Evolutionary conservation across 352 stramenopile genomes (phyloP), one percentile per base, ranked within the genome.

Genomic region (Pythium folliculosum): DNA sequence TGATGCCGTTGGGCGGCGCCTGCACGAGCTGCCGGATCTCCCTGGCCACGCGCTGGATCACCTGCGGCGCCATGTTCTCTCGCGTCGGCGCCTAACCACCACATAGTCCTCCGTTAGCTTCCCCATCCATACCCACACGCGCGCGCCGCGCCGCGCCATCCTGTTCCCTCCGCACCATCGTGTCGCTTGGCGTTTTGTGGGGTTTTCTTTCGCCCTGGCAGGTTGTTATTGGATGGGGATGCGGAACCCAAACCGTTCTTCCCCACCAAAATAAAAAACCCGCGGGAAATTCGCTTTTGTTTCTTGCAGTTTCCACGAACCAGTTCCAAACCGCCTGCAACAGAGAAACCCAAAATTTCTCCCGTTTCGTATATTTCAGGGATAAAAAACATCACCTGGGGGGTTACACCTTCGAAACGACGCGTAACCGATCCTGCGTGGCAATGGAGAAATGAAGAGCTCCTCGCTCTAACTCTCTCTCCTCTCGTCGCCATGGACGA

Each of bases 1-100:
- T 72, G 52, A 99, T 97, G 45, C 96, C 96, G 64, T 98, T 94
- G 30, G 96, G 83, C 64, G 95, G 94, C 51, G 77, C 76, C 51
- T 89, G 81, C 40, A 96, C 90, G 13, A 99, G 84, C 70, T 96
- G 84, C 1, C 90, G 81, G 13, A 99, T 83, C 82, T 99, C 96
- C 40, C 86, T 78, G 23, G 93, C 89, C 12, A 99, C 88, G 49
- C 95, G 79, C 48, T 97, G 85, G 62, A 98, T 81, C 40, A 98
- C 95, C 77, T 97, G 88, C 35, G 94, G 94, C 37, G 95, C 83
- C 62, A 90, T 37, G 58, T 88, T 91, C 54, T 90, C 78, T 8
- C 78, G 70, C 49, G 81, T 72, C 19, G 68, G 51, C 3, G 67
- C 60, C 67, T 73, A 37, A 23, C 27, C 27, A 52, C 27, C 4